Base-by-base conservation (phyloP, 345 rosid species). In the Cardamine occulta region DNA sequence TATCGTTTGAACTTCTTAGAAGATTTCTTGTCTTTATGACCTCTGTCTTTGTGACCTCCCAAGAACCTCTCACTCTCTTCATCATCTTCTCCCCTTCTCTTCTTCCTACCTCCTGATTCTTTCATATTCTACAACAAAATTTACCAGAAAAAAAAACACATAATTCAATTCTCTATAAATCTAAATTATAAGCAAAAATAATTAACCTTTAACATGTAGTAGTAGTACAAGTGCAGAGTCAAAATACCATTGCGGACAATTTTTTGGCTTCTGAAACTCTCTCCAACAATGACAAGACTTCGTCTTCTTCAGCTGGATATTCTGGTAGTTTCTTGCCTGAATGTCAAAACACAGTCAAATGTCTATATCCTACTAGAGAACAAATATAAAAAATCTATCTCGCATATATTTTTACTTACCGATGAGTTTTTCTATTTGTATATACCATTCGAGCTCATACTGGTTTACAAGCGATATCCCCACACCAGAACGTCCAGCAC, bases 401-500 rank as follows among this genome's bases (percentile, higher is more conserved):
- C 9, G 13, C 49, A 63, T 19, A 26, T 15, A 7, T n/a, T 61
- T 49, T n/a, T 18, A 53, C 86, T 52, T 82, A 94, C 97, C 96
- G 8, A 90, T 88, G 68, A 95, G 97, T 72, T 88, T 88, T 80
- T 92, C 98, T 66, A 95, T 95, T 75, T 87, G 94, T 39, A 90
- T 12, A 77, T 83, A 95, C 98, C 98, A 95, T 83, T 92, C 98
- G 26, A 95, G 55, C 81, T 95, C 98, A 59, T 90, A 95, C 83
- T 89, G 97, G 74, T 86, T 91, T 19, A 90, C 96, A 10, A 94
- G 88, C 21, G 98, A 94, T 76, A 94, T 85, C 39, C 91, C 98
- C 11, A 91, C 88, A 37, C 97, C 98, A 74, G 97, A 88, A 68
- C 97, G 89, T 66, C 98, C 99, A n/a, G 98, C 98, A 73, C 99